Evolutionary conservation across 257 asterid species (phyloP), one percentile per base, ranked within the genome.

Genomic region (Nicotiana sylvestris): DNA sequence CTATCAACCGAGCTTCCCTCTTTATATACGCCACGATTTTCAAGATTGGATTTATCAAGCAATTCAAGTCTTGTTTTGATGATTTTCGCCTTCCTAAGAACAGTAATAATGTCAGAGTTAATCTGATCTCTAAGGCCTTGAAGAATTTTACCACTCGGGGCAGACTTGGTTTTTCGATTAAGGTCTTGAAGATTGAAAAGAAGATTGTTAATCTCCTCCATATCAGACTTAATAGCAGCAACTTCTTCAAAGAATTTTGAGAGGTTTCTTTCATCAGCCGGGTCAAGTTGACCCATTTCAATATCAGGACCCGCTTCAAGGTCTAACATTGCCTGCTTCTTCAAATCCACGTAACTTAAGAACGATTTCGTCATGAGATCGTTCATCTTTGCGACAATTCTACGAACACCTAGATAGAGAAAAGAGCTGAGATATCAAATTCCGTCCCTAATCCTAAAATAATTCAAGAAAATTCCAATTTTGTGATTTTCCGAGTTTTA

Each of bases 291-390:
- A 37, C 97, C 98, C 93, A 90, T 87, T 77, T 94, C 98, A 2
- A 93, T 65, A 77, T 91, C 95, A 1, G 85, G 84, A 27, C 84
- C 91, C 6, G 92, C 32, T 85, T 89, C 94, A 5, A 88, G 85
- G 37, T 94, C 97, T 89, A 89, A 89, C 86, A 80, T 83, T 1
- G 97, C 97, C 64, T 92, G 96, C 61, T 94, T 94, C 94, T 94
- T 92, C 82, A 94, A 84, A 81, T 94, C 96, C 2, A 94, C 97
- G 80, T 94, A 94, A 86, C 89, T 92, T 78, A 90, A 76, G 85
- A 94, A 90, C 27, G 98, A 94, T 66, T 88, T 93, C 10, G 97
- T 91, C 98, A 92, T 91, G 37, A 92, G 86, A 82, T 93, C 97
- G 49, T 93, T 93, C 98, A 92, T 93, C 89, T 88, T 89, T 83